Evolutionary conservation across 768 basidiomycete genomes (phyloP).

Genomic region (Panellus pusillus): DNA sequence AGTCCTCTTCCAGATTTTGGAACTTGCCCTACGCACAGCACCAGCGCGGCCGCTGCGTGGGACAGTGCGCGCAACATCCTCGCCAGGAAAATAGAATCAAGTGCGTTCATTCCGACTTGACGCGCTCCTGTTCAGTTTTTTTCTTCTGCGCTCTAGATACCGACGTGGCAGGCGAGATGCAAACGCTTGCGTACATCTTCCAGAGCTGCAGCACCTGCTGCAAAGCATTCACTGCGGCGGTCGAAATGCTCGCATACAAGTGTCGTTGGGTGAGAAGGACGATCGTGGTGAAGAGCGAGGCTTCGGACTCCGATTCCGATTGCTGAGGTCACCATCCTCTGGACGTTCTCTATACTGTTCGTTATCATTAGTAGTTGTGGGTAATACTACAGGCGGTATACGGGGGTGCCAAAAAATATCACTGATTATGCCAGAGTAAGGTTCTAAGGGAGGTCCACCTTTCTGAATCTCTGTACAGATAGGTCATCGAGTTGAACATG

Average conservation of each 20-base stretch:
- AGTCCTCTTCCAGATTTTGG: slow-evolving; percentile 48
- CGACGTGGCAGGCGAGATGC: slow-evolving; percentile 71
- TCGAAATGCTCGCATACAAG: slow-evolving; percentile 76
- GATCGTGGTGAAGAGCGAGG: too few species aligned
- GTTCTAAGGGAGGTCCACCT: slow-evolving; percentile 80
- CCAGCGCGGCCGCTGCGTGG: slow-evolving; percentile 49
- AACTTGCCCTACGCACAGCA: slow-evolving; percentile 52
- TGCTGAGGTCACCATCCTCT: too few species aligned
- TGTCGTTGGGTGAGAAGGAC: slow-evolving; percentile 41
- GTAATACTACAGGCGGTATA: too few species aligned
- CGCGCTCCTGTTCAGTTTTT: not conserved
- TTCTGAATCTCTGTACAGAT: slow-evolving; percentile 93
- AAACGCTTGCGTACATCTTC: slow-evolving; percentile 44
- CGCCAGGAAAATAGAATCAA: slow-evolving; percentile 50
- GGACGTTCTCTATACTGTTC: too few species aligned
- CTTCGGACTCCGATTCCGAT: too few species aligned
- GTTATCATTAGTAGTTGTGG: too few species aligned
- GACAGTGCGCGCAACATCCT: slow-evolving; percentile 47
- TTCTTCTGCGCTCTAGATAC: slow-evolving; percentile 42
- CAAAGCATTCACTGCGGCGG: slow-evolving; percentile 63
- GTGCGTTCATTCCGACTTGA: slow-evolving; percentile 29
- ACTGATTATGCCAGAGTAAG: slow-evolving; percentile 81
- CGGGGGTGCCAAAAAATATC: not conserved
- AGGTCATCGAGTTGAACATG: slow-evolving; percentile 95
- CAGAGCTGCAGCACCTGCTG: slow-evolving; percentile 51